phyloP scores from a whole-genome alignment of 495 filamentous ascomycete genomes.

The Polyplosphaeria fusca region DNA sequence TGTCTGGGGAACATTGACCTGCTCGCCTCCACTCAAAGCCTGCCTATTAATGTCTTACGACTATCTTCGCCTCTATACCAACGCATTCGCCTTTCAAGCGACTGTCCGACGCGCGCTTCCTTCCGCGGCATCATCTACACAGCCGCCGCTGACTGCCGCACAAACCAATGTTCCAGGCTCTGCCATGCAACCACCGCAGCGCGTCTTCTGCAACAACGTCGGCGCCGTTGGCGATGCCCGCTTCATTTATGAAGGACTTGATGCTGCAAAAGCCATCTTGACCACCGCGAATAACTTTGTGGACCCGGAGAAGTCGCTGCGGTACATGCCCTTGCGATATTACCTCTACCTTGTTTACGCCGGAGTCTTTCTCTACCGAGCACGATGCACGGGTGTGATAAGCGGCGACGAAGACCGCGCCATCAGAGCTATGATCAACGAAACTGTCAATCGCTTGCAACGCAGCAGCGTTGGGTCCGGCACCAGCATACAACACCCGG shows the following conservation, averaged over 20 bases:
- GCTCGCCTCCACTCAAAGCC: conserved; percentile 54
- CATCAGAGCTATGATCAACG: conserved; percentile 52
- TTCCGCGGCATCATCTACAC: conserved; percentile 28
- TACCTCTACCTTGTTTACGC: conserved; percentile 53
- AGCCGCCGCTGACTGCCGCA: conserved; percentile 9
- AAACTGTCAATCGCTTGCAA: conserved; percentile 51
- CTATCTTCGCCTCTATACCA: conserved; percentile 62
- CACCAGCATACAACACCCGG: conserved; percentile 47
- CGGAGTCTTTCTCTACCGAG: conserved; percentile 58
- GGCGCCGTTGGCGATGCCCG: conserved; percentile 40
- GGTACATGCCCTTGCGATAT: conserved; percentile 40
- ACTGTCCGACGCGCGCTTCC: conserved; percentile 59
- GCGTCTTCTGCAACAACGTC: conserved; percentile 42
- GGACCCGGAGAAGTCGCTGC: conserved; percentile 38
- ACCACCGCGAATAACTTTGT: conserved; percentile 42
- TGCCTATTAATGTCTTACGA: conserved; percentile 61
- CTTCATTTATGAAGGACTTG: conserved; percentile 42
- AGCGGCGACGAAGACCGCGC: conserved; percentile 50
- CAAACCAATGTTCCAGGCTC: conserved; percentile 1
- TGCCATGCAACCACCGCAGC: conserved; percentile 26
- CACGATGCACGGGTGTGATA: conserved; percentile 56
- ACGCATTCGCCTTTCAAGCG: conserved; percentile 65
- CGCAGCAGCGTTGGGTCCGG: conserved; percentile 51
- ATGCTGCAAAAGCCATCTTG: conserved; percentile 40
- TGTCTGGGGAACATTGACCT: conserved; percentile 56